phyloP scores from a whole-genome alignment of 352 stramenopile species.

The Sclerospora graminicola region DNA sequence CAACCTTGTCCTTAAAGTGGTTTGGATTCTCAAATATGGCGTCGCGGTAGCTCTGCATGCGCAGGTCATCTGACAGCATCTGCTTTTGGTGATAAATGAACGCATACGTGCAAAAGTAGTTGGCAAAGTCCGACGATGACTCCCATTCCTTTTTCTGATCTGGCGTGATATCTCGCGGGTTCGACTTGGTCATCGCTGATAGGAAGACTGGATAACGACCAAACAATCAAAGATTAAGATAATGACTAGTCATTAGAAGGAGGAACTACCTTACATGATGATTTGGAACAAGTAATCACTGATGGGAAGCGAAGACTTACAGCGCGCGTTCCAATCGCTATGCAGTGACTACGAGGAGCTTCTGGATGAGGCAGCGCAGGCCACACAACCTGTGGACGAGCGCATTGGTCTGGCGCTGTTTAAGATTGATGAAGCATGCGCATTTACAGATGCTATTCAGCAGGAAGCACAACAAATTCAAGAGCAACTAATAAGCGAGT shows the following conservation, averaged over 20 bases:
- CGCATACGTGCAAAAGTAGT: slow-evolving; percentile 87
- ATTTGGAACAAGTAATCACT: neutral
- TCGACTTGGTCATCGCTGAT: neutral
- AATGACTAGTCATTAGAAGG: slow-evolving; percentile 1
- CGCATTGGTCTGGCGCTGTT: slow-evolving; percentile 67
- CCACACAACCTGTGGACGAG: slow-evolving; percentile 50
- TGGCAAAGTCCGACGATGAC: slow-evolving; percentile 79
- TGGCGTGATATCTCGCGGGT: slow-evolving; percentile 42
- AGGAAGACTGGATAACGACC: no score
- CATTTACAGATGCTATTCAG: slow-evolving; percentile 35
- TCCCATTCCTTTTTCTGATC: slow-evolving; percentile 82
- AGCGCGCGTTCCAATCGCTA: slow-evolving; percentile 41
- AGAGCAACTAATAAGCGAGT: slow-evolving; percentile 35
- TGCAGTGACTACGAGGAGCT: slow-evolving; percentile 64
- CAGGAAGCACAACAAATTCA: slow-evolving; percentile 40
- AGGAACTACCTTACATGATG: neutral
- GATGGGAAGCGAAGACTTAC: slow-evolving; percentile 23
- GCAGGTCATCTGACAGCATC: slow-evolving; percentile 99
- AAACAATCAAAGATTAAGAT: no score
- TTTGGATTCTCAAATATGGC: slow-evolving; percentile 96
- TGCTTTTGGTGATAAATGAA: slow-evolving; percentile 94
- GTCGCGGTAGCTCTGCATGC: slow-evolving; percentile 98
- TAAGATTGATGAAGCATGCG: slow-evolving; percentile 71
- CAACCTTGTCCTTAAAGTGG: slow-evolving; percentile 98
- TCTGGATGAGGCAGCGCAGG: slow-evolving; percentile 45